A percentile compares a stretch with the other conserved stretches of the same genome.
phyloP scores from a whole-genome alignment of 2,329 filamentous ascomycete species.

The Claviceps paspali region DNA sequence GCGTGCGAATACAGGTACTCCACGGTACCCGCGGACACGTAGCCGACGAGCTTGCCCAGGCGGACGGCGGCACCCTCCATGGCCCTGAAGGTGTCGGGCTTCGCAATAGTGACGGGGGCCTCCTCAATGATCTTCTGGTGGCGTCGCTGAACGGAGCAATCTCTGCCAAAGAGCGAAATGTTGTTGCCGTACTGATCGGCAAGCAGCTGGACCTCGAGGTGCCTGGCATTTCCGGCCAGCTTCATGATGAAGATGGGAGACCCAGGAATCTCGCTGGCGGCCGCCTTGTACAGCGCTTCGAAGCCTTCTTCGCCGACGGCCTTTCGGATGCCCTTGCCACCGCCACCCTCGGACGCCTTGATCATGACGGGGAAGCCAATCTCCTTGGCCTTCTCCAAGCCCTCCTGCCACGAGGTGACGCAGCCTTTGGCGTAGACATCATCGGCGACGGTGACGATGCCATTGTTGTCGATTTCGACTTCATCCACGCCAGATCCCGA shows the following conservation, averaged over 20 bases:
- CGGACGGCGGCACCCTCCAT: slow-evolving; percentile 97
- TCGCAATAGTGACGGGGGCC: slow-evolving; percentile 92
- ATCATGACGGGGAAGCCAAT: slow-evolving; percentile 99
- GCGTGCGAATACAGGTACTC: slow-evolving; percentile 97
- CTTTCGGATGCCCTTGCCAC: slow-evolving; percentile 98
- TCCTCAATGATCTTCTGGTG: slow-evolving; percentile 99
- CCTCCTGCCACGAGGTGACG: slow-evolving; percentile 78
- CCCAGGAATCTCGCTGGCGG: slow-evolving; percentile 91
- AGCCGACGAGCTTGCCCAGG: slow-evolving; percentile 84
- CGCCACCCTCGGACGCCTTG: slow-evolving; percentile 98
- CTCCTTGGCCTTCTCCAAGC: slow-evolving; percentile 66
- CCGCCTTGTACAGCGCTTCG: slow-evolving; percentile 77
- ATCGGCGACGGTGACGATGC: slow-evolving; percentile 85
- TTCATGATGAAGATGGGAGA: slow-evolving; percentile 99
- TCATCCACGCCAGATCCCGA: slow-evolving; percentile 82
- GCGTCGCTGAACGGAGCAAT: slow-evolving; percentile 94
- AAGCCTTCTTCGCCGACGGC: slow-evolving; percentile 77
- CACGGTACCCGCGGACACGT: slow-evolving; percentile 96
- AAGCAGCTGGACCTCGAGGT: slow-evolving; percentile 92
- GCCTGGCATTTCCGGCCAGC: slow-evolving; percentile 85
- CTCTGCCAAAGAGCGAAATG: slow-evolving; percentile 95
- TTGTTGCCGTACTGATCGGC: slow-evolving; percentile 99
- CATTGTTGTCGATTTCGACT: slow-evolving; percentile 62
- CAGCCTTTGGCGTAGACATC: slow-evolving; percentile 81
- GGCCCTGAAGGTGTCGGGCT: slow-evolving; percentile 71